phyloP scores from a whole-genome alignment of 192 early-diverging fungal species.

The Chytriomyces confervae region DNA sequence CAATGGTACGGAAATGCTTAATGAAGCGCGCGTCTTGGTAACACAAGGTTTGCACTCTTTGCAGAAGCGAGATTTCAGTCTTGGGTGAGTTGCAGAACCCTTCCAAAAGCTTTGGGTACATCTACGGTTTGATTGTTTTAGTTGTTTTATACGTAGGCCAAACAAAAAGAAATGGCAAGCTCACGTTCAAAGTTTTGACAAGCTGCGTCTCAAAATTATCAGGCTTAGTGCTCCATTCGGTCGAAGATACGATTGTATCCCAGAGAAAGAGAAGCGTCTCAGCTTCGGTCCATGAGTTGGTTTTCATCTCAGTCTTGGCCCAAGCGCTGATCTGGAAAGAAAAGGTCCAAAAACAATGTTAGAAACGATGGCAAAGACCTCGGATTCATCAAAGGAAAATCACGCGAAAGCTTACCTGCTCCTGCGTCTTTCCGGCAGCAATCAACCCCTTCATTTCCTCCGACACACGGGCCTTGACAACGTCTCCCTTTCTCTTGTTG shows the following conservation, averaged over 20 bases:
- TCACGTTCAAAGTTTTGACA: conserved; percentile 42
- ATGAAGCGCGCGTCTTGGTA: conserved; percentile 89
- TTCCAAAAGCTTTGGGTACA: conserved; percentile 76
- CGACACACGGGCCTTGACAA: conserved; percentile 49
- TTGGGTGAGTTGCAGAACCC: conserved; percentile 79
- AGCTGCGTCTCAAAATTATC: conserved; percentile 86
- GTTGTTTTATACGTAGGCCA: not conserved
- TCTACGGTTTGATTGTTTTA: conserved; percentile 42
- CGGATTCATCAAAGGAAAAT: not conserved
- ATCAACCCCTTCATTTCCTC: conserved; percentile 66
- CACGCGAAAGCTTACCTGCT: conserved; percentile 56
- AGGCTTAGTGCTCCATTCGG: conserved; percentile 78
- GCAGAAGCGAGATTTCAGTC: conserved; percentile 84
- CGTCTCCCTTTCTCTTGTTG: conserved; percentile 72
- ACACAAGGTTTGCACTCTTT: conserved; percentile 83
- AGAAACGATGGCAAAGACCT: not conserved
- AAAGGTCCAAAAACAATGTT: conserved; percentile 12
- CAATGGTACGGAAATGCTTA: conserved; percentile 84
- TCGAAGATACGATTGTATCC: conserved; percentile 78
- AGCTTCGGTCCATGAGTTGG: conserved; percentile 75
- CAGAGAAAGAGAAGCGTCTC: conserved; percentile 80
- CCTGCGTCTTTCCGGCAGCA: conserved; percentile 55
- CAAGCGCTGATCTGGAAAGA: conserved; percentile 62
- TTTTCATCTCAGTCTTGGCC: conserved; percentile 69
- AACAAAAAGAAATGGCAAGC: not conserved